Percentiles rank a stretch among this genome's conserved stretches.
phyloP scores from a whole-genome alignment of 495 filamentous ascomycete species.

The Aspergillus panamensis region DNA sequence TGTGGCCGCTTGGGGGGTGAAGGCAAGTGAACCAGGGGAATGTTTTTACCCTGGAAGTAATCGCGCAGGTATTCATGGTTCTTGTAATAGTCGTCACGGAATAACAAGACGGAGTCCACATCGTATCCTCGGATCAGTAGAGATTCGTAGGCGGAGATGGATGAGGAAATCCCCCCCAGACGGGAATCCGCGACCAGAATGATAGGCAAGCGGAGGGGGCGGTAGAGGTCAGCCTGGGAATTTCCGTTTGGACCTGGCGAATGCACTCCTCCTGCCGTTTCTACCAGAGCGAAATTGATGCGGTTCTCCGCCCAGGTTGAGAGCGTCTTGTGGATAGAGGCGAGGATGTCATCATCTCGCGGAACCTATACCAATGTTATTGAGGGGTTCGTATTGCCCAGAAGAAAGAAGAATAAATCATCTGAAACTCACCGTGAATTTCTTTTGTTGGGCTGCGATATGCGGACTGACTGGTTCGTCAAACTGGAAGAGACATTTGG shows the following conservation, averaged over 20 bases:
- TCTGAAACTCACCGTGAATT: constrained; percentile 19
- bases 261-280: constrained; percentile 75
- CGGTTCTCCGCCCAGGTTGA: constrained; percentile 37
- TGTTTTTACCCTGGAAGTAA: constrained; percentile 58
- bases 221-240: constrained; percentile 71
- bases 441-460: constrained; percentile 53
- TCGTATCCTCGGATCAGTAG: constrained; percentile 71
- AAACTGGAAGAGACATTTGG: constrained; percentile 66
- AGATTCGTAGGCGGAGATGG: constrained; percentile 73
- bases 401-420: neutral
- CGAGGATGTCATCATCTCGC: constrained; percentile 45
- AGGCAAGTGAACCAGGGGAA: constrained; percentile 51
- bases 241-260: constrained; percentile 70
- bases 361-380: constrained; percentile 29
- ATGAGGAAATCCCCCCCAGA: constrained; percentile 69
- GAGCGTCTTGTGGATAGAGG: constrained; percentile 45
- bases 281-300: constrained; percentile 54
- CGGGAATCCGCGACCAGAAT: constrained; percentile 66
- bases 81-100: constrained; percentile 57
- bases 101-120: constrained; percentile 60
- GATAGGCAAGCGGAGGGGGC: constrained; percentile 66
- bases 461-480: constrained; percentile 70
- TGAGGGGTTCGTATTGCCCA: constrained; percentile 6
- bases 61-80: constrained; percentile 61
- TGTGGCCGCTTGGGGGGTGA: constrained; percentile 46